Conservation (phyloP, 371 early-diverging fungal species). For the Encephalitozoon intestinalis region DNA sequence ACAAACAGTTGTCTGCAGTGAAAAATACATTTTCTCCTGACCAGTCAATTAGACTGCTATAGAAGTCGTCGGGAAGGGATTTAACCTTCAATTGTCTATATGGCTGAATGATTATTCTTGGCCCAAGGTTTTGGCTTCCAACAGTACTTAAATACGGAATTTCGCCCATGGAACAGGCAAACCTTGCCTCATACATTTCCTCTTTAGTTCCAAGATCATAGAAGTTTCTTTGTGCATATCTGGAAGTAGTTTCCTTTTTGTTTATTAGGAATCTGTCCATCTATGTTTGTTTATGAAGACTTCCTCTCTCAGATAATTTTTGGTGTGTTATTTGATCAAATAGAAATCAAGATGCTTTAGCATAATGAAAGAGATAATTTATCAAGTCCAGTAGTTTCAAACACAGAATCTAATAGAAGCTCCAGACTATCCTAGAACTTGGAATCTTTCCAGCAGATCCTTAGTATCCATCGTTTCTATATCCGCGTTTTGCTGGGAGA, state of each 20-base stretch:
- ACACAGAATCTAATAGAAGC: background rate
- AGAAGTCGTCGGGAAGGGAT: slow-evolving; percentile 61
- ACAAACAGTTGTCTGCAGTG: slow-evolving; percentile 50
- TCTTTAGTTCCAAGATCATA: background rate
- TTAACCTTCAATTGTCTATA: slow-evolving; percentile 32
- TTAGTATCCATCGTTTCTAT: slow-evolving; percentile 60
- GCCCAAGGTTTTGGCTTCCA: background rate
- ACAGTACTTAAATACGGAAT: background rate
- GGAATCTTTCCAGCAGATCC: slow-evolving; percentile 57
- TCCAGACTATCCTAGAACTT: background rate
- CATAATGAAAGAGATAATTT: background rate
- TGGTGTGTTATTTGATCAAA: slow-evolving; percentile 4
- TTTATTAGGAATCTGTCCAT: slow-evolving; percentile 2
- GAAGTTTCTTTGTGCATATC: background rate
- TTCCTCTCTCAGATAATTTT: background rate
- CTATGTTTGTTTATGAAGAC: slow-evolving; percentile 6
- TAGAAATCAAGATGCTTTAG: background rate
- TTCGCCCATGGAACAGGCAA: background rate
- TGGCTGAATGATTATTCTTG: slow-evolving; percentile 9
- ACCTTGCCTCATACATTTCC: background rate
- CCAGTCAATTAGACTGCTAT: slow-evolving; percentile 61
- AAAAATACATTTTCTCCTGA: slow-evolving; percentile 53
- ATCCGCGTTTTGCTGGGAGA: slow-evolving; percentile 82
- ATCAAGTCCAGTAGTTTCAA: background rate
- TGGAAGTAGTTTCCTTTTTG: background rate